Evolutionary conservation across 2,329 filamentous ascomycete species (phyloP).

Genomic region (Epichloe coenophiala): DNA sequence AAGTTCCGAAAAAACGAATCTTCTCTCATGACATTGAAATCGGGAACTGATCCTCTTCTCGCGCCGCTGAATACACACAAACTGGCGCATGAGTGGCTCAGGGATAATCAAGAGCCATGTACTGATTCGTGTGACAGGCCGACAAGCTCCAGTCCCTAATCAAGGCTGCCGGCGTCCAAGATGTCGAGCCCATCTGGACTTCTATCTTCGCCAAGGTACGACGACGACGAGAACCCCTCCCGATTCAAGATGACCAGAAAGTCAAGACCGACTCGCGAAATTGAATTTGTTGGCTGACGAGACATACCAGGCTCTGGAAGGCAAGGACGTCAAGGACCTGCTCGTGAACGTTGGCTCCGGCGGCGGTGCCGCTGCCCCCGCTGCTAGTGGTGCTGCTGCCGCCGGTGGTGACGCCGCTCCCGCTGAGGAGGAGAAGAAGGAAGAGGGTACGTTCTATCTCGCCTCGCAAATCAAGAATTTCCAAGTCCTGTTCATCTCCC

Average conservation of each 20-base stretch:
- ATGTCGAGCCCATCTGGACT: slow-evolving; percentile 98
- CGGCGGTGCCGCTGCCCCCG: slow-evolving; percentile 60
- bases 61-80: neutral
- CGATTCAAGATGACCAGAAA: neutral
- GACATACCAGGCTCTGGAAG: slow-evolving; percentile 59
- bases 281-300: slow-evolving; percentile 7
- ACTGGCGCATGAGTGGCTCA: neutral
- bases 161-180: slow-evolving; percentile 76
- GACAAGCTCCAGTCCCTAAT: slow-evolving; percentile 95
- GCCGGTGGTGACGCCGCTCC: slow-evolving; percentile 43
- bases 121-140: slow-evolving; percentile 43
- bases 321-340: slow-evolving; percentile 87
- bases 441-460: slow-evolving; percentile 47
- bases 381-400: slow-evolving; percentile 48
- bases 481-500: neutral
- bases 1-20: neutral
- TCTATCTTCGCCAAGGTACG: slow-evolving; percentile 98
- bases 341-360: slow-evolving; percentile 79
- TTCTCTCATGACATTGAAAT: neutral
- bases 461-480: neutral
- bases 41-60: neutral
- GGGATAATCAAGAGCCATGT: neutral
- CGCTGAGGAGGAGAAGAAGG: slow-evolving; percentile 42
- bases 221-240: slow-evolving; percentile 27
- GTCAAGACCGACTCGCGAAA: neutral